phyloP scores from a whole-genome alignment of 805 yeast species.

The Candida railenensis region DNA sequence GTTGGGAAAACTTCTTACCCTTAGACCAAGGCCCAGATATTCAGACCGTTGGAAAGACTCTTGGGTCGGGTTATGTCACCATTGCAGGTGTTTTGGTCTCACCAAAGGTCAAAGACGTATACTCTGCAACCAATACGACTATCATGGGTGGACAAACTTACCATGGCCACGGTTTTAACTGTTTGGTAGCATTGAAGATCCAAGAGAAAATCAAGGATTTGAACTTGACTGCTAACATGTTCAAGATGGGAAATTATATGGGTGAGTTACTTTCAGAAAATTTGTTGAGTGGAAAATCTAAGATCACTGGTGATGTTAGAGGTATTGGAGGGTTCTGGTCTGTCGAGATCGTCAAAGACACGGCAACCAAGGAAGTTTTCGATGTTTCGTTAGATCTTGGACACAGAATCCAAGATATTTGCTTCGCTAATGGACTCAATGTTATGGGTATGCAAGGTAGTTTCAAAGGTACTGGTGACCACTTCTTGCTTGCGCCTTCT shows the following conservation, averaged over 20 bases:
- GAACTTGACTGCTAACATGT: constrained; percentile 38
- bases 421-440: constrained; percentile 46
- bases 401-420: constrained; percentile 29
- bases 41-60: constrained; percentile 31
- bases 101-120: constrained; percentile 22
- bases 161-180: constrained; percentile 25
- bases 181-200: constrained; percentile 25
- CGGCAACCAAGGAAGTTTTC: constrained; percentile 49
- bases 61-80: constrained; percentile 30
- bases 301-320: constrained; percentile 54
- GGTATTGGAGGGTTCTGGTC: constrained; percentile 65
- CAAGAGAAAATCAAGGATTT: constrained; percentile 32
- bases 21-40: constrained; percentile 27
- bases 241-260: constrained; percentile 42
- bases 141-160: constrained; percentile 26
- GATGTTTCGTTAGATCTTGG: constrained; percentile 36
- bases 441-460: constrained; percentile 48
- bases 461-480: constrained; percentile 38
- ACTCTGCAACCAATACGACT: constrained; percentile 17
- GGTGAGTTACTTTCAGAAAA: constrained; percentile 26
- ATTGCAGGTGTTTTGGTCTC: constrained; percentile 30
- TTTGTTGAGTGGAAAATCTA: constrained; percentile 8
- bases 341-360: constrained; percentile 55
- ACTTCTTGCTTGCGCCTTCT: constrained; percentile 46
- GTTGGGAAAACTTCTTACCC: constrained; percentile 29